Evolutionary conservation across 1,284 basidiomycete genomes (phyloP).

Genomic region (Sporisorium iseilematis-ciliati): DNA sequence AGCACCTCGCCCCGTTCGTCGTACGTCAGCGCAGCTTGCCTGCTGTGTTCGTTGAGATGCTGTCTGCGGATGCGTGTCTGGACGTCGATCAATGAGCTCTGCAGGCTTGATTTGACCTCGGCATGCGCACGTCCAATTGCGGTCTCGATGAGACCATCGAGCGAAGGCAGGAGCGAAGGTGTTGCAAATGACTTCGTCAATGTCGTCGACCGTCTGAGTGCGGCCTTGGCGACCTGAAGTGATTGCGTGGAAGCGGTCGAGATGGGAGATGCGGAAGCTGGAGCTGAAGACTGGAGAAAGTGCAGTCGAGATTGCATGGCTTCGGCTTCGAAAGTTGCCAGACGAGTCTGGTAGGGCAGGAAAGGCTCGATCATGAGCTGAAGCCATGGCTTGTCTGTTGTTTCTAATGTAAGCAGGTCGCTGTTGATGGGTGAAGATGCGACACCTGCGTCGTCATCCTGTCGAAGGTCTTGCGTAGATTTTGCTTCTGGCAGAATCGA

Average conservation of each 20-base stretch:
- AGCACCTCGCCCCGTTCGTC: conserved; percentile 44
- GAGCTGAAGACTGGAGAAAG: conserved; percentile 12
- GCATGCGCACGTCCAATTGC: conserved; percentile 2
- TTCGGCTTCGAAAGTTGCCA: conserved; percentile 39
- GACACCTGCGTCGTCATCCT: conserved; percentile 14
- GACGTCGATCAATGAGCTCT: conserved; percentile 7
- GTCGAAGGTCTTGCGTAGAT: not conserved
- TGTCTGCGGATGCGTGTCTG: conserved; percentile 26
- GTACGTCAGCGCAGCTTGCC: conserved; percentile 25
- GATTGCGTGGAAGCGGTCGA: conserved; percentile 23
- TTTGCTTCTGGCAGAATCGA: conserved; percentile 24
- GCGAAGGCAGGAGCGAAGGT: conserved; percentile 19
- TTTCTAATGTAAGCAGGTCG: conserved; percentile 17
- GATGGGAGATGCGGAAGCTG: conserved; percentile 5
- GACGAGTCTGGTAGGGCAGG: conserved; percentile 38
- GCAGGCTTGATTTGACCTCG: conserved; percentile 12
- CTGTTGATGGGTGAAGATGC: conserved; percentile 23
- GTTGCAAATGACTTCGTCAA: conserved; percentile 44
- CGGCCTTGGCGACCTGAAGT: conserved; percentile 22
- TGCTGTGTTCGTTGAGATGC: conserved; percentile 17
- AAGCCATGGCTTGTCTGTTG: conserved; percentile 32
- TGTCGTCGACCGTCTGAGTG: conserved; percentile 15
- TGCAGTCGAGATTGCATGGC: conserved; percentile 40
- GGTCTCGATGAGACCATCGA: conserved; percentile 25
- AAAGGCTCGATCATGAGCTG: conserved; percentile 41